Conservation (phyloP, 1,284 basidiomycete genomes). For the Melanopsichium pennsylvanicum region DNA sequence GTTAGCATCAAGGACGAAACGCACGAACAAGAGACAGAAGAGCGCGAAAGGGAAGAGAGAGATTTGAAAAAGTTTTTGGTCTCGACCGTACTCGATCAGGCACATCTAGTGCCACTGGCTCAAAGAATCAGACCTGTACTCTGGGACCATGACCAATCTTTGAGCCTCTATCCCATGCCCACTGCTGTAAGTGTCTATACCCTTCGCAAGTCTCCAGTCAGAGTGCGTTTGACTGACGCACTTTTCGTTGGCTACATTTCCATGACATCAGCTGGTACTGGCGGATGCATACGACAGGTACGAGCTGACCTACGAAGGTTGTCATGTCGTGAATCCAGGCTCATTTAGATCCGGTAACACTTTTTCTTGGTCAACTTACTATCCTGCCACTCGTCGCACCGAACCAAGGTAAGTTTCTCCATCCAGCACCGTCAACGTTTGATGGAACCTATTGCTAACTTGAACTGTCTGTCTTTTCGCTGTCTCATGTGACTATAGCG, state of each 20-base stretch:
- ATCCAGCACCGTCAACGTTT: no score
- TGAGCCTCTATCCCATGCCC: constrained; percentile 93
- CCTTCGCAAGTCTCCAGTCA: no score
- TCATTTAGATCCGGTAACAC: constrained; percentile 56
- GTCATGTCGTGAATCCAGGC: constrained; percentile 98
- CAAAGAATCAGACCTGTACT: constrained; percentile 82
- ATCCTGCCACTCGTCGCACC: constrained; percentile 60
- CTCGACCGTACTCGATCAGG: constrained; percentile 65
- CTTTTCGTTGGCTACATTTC: neutral
- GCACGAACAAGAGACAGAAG: constrained; percentile 34
- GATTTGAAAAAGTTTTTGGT: constrained; percentile 52
- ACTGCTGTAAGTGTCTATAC: constrained; percentile 75
- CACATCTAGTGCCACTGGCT: constrained; percentile 80
- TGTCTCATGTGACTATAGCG: neutral
- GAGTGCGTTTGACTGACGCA: neutral
- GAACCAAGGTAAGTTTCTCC: constrained; percentile 54
- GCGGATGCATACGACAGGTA: constrained; percentile 97
- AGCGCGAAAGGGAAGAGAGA: constrained; percentile 55
- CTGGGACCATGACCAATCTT: constrained; percentile 88
- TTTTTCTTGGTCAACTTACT: constrained; percentile 66
- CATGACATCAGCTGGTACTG: constrained; percentile 76
- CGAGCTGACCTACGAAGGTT: constrained; percentile 95
- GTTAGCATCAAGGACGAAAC: constrained; percentile 56
- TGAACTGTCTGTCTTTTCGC: neutral
- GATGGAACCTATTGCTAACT: no score